Conservation (phyloP, 208 protist species). For the Leishmania lainsoni region DNA sequence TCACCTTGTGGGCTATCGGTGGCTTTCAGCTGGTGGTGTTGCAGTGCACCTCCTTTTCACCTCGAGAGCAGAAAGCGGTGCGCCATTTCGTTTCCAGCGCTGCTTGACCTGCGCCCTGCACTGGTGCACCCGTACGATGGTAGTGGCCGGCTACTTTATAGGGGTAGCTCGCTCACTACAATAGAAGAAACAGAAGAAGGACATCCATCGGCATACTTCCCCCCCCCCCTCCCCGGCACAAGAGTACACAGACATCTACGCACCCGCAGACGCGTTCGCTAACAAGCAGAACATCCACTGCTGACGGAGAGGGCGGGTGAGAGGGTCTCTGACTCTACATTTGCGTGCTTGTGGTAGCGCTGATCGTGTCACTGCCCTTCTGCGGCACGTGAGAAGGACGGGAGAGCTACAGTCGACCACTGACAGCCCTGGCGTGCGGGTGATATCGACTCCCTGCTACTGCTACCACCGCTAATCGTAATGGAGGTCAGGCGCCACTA, state of each 20-base stretch:
- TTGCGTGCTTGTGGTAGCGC: background rate
- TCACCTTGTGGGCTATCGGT: background rate
- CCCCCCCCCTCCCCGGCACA: background rate
- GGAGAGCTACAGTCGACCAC: background rate
- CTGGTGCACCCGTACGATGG: background rate
- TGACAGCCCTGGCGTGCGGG: background rate
- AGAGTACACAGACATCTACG: background rate
- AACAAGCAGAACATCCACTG: background rate
- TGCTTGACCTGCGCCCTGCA: background rate
- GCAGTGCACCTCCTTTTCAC: background rate
- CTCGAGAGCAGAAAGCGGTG: background rate
- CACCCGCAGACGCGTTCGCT: background rate
- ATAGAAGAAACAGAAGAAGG: background rate
- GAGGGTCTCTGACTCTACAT: background rate
- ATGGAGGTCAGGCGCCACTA: slow-evolving; percentile 65
- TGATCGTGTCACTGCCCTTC: background rate
- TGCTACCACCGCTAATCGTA: background rate
- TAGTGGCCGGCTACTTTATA: background rate
- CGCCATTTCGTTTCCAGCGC: background rate
- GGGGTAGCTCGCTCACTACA: background rate
- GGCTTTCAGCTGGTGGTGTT: background rate
- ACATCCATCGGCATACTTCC: background rate
- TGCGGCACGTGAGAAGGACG: background rate
- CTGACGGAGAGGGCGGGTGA: background rate
- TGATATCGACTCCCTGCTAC: background rate